Evolutionary conservation across 2,329 filamentous ascomycete species (phyloP), one percentile per base, ranked within the genome.

Genomic region (Cadophora gregata): DNA sequence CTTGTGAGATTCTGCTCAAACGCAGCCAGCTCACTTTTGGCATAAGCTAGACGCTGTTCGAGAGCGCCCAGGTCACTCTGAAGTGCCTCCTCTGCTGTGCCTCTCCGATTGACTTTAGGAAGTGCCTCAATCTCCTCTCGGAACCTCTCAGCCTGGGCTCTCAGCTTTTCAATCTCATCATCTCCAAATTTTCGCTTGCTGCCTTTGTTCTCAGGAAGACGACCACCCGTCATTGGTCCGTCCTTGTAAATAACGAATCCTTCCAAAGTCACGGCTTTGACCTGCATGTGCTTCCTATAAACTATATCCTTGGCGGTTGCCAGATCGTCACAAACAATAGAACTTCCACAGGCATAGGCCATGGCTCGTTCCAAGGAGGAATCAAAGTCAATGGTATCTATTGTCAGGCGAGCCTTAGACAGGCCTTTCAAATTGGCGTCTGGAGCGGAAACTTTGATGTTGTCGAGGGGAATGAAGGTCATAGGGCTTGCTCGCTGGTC

Each of bases 211-310:
- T 91, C 88, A 0, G 89, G 90, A 33, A 93, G 90, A 69, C 93
- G 91, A 71, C 96, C 96, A 83, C 96, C 96, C 59, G 96, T 98
- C 91, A 99, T 98, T 62, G 96, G 85, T 75, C 96, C 96, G 55
- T 92, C 93, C 78, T 98, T 98, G 81, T 97, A 93, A 70, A 99
- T 97, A 68, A 99, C 91, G 63, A 91, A 95, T n/a, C 96, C 96
- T 76, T 98, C 94, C 14, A 98, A 80, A 0, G 94, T 97, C 14
- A 99, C 95, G 5, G 95, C 94, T 79, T 98, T 98, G 62, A 96
- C 94, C 67, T 94, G 91, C 36, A 97, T 90, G 8, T 71, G 90
- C 70, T 88, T 90, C 65, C 92, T 88, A 77, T 96, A 98, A 76
- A 93, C 94, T 55, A 99, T 89, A 66, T 95, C 87, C 78, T 96